These are phyloP conservation scores for Aspergillus phoenicis DNA, from an alignment of 2,329 filamentous ascomycete species.

Conservation along the genomic window DNA sequence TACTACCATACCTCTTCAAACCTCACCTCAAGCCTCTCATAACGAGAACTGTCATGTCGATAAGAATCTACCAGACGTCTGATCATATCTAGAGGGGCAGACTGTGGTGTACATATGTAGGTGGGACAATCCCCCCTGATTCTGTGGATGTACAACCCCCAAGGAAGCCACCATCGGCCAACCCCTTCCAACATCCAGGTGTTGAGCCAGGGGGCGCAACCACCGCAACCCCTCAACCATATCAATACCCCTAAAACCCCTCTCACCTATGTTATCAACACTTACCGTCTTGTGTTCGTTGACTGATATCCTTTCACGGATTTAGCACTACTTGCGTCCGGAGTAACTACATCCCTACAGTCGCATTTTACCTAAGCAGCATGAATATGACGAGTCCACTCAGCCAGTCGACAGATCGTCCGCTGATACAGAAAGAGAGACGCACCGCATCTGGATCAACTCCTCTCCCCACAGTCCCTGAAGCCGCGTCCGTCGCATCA, in stretches of 20 bases:
- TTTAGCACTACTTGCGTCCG: background rate
- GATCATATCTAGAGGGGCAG: background rate
- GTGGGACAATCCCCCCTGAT: constrained; percentile 1
- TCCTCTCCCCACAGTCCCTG: constrained; percentile 2
- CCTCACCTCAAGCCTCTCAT: background rate
- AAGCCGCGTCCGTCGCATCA: constrained; percentile 1
- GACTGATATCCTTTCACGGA: background rate
- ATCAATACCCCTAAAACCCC: background rate
- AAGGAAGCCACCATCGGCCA: constrained; percentile 2
- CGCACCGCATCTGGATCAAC: background rate
- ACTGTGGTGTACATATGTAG: background rate
- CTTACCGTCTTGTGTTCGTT: background rate
- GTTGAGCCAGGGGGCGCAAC: background rate
- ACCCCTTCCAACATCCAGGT: background rate
- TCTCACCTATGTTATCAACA: background rate
- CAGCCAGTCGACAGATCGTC: background rate
- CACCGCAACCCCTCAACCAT: background rate
- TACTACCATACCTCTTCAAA: background rate
- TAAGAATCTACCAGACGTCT: background rate
- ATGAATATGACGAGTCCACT: constrained; percentile 5
- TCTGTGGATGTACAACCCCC: background rate
- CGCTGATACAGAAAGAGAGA: constrained; percentile 1
- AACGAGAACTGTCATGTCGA: background rate
- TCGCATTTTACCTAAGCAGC: background rate
- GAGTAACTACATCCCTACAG: background rate